phyloP scores from a whole-genome alignment of 2,329 filamentous ascomycete species.

The Epichloe baconii region DNA sequence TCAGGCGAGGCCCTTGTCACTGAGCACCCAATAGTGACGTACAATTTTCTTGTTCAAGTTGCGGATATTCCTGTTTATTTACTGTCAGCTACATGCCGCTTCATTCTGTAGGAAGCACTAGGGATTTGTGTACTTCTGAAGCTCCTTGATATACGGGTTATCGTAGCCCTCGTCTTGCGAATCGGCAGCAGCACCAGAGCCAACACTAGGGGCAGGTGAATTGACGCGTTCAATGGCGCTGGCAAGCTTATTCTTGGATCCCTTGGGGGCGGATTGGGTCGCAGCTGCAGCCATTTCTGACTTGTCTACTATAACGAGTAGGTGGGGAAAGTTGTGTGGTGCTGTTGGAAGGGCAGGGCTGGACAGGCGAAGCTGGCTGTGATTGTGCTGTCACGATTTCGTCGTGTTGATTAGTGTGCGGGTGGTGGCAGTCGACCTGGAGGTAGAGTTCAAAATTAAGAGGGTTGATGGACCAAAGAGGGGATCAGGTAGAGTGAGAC shows the following conservation, averaged over 20 bases:
- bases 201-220: slow-evolving; percentile 37
- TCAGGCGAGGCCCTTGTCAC: background rate
- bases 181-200: slow-evolving; percentile 37
- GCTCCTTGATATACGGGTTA: slow-evolving; percentile 70
- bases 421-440: background rate
- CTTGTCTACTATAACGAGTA: slow-evolving; percentile 3
- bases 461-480: background rate
- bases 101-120: slow-evolving; percentile 17
- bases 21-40: slow-evolving; percentile 24
- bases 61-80: slow-evolving; percentile 58
- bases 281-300: slow-evolving; percentile 48
- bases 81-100: background rate
- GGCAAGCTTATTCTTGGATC: slow-evolving; percentile 52
- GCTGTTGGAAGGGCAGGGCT: background rate
- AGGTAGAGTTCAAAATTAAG: background rate
- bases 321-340: slow-evolving; percentile 7
- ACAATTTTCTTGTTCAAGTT: slow-evolving; percentile 93
- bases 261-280: slow-evolving; percentile 48
- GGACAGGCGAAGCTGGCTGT: background rate
- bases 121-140: slow-evolving; percentile 57
- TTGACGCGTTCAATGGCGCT: slow-evolving; percentile 39
- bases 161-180: slow-evolving; percentile 50
- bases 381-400: background rate
- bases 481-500: background rate
- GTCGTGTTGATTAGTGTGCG: background rate